phyloP scores from a whole-genome alignment of 2,329 filamentous ascomycete species.

The Xylariaceae sp. region DNA sequence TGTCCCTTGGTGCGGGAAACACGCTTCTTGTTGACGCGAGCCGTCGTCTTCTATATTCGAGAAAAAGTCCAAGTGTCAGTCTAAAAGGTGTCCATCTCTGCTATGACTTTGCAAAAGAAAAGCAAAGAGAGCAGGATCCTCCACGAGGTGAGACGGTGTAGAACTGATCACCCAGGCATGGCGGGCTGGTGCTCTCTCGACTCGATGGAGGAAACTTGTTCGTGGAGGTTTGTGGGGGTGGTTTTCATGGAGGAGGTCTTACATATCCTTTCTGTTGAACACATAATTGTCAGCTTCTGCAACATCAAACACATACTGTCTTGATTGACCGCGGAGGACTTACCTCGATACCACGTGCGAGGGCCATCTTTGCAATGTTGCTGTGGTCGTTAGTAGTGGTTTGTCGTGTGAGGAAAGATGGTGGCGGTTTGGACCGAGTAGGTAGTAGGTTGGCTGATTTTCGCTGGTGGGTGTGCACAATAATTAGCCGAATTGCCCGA shows the following conservation, averaged over 20 bases:
- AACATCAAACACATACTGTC: not conserved
- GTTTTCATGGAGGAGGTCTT: slow-evolving; percentile 11
- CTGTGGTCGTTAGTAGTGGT: slow-evolving; percentile 19
- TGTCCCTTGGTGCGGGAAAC: not conserved
- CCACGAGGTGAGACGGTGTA: slow-evolving; percentile 66
- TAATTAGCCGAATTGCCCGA: slow-evolving; percentile 14
- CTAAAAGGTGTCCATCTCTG: slow-evolving; percentile 56
- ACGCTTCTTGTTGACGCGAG: not conserved
- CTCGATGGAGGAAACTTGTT: slow-evolving; percentile 7
- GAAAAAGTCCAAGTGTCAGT: slow-evolving; percentile 40
- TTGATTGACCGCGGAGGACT: slow-evolving; percentile 4
- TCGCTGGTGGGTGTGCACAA: slow-evolving; percentile 13
- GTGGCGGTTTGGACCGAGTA: slow-evolving; percentile 7
- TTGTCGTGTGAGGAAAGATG: slow-evolving; percentile 7
- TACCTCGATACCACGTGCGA: slow-evolving; percentile 21
- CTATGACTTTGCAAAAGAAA: slow-evolving; percentile 29
- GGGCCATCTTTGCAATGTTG: slow-evolving; percentile 18
- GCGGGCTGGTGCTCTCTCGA: slow-evolving; percentile 6
- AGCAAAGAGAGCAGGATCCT: slow-evolving; percentile 58
- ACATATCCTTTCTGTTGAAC: slow-evolving; percentile 19
- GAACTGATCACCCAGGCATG: slow-evolving; percentile 18
- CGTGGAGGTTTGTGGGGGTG: slow-evolving; percentile 6
- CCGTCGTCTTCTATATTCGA: slow-evolving; percentile 4
- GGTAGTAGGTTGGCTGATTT: slow-evolving; percentile 6
- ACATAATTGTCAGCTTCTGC: slow-evolving; percentile 6